Evolutionary conservation across 2,329 filamentous ascomycete genomes (phyloP).

Genomic region (Talaromyces sp.): DNA sequence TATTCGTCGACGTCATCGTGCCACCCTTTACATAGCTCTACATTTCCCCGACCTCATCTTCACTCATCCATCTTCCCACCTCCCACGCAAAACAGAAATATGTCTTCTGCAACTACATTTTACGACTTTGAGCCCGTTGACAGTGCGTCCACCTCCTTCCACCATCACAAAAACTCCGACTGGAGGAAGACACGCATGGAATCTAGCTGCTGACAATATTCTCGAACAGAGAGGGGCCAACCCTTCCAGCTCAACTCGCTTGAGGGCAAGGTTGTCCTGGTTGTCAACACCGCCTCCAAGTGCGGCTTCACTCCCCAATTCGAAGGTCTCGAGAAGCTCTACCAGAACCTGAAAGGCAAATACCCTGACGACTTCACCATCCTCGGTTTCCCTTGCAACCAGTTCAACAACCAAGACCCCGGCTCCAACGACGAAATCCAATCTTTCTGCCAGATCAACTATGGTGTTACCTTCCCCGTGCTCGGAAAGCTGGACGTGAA

Average conservation of each 20-base stretch:
- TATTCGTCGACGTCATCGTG: slow-evolving; percentile 20
- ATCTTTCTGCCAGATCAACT: slow-evolving; percentile 87
- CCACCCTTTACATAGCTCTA: slow-evolving; percentile 4
- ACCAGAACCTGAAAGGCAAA: slow-evolving; percentile 72
- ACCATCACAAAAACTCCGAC: background rate
- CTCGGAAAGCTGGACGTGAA: slow-evolving; percentile 94
- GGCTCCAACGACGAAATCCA: slow-evolving; percentile 80
- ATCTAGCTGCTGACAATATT: background rate
- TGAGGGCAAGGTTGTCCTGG: slow-evolving; percentile 88
- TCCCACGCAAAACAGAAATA: slow-evolving; percentile 36
- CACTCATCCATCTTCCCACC: background rate
- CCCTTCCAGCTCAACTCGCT: slow-evolving; percentile 71
- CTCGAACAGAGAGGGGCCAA: slow-evolving; percentile 67
- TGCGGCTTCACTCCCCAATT: slow-evolving; percentile 99
- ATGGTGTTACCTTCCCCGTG: slow-evolving; percentile 89
- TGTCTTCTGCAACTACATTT: slow-evolving; percentile 62
- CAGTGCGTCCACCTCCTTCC: slow-evolving; percentile 44
- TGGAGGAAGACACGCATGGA: background rate
- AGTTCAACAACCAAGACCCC: slow-evolving; percentile 90
- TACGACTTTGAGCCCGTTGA: slow-evolving; percentile 63
- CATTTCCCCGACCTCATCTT: slow-evolving; percentile 3
- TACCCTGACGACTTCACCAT: slow-evolving; percentile 79
- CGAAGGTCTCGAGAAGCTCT: slow-evolving; percentile 84
- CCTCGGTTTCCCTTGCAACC: slow-evolving; percentile 97
- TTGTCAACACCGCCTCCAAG: slow-evolving; percentile 98